A percentile compares a stretch with the other conserved stretches of the same genome.
These are phyloP conservation scores for Candolleomyces aberdarensis DNA, from an alignment of 768 basidiomycete genomes.

Conservation along the genomic window DNA sequence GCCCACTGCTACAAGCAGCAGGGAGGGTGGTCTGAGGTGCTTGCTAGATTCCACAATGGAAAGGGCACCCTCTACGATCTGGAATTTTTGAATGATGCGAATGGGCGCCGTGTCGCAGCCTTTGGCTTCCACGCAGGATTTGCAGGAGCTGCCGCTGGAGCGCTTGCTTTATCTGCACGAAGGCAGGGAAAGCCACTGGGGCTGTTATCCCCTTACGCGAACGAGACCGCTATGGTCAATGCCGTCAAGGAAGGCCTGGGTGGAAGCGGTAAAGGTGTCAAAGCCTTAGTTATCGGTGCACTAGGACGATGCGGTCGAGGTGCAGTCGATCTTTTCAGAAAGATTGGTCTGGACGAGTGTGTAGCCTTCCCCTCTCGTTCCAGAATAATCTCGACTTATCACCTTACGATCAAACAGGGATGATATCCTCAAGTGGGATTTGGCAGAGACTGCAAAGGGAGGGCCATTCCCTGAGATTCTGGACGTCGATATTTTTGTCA, in stretches of 20 bases:
- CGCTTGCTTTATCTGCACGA: constrained; percentile 73
- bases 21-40: constrained; percentile 85
- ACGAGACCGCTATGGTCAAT: constrained; percentile 81
- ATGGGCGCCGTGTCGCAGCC: constrained; percentile 89
- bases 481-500: constrained; percentile 96
- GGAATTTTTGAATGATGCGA: constrained; percentile 87
- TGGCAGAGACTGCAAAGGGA: constrained; percentile 94
- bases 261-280: constrained; percentile 68
- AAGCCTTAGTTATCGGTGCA: constrained; percentile 93
- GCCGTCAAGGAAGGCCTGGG: constrained; percentile 66
- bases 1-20: constrained; percentile 98
- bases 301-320: constrained; percentile 93
- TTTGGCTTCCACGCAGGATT: constrained; percentile 99
- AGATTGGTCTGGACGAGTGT: constrained; percentile 92
- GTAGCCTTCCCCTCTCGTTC: constrained; percentile 27
- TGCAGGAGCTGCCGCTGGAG: constrained; percentile 93
- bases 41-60: constrained; percentile 82
- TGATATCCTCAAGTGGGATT: constrained; percentile 96
- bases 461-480: constrained; percentile 96
- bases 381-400: constrained; percentile 7
- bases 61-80: constrained; percentile 89
- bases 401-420: constrained; percentile 47
- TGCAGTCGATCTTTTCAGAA: constrained; percentile 92
- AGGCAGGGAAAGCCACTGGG: constrained; percentile 60
- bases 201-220: constrained; percentile 71